Evolutionary conservation across 352 stramenopile genomes (phyloP), one percentile per base, ranked within the genome.

Genomic region (Phytophthora pistaciae): DNA sequence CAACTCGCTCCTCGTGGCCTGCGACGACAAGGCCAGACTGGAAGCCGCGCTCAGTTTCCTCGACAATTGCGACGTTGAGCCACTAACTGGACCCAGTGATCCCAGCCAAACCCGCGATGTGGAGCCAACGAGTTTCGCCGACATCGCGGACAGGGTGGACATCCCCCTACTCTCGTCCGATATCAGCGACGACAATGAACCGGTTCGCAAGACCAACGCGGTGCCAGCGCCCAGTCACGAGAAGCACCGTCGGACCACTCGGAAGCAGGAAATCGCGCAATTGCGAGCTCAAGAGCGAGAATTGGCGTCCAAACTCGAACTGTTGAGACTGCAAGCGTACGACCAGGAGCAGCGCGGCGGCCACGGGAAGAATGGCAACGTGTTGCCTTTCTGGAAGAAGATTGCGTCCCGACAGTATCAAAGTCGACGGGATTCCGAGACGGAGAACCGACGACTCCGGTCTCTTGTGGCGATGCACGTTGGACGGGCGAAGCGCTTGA

Each of bases 311-410:
- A 67, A 3, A 68, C 63, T 75, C 20, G 68, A 75, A 38, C 11
- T 36, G 1, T 52, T 72, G 20, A 54, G 62, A 9, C 68, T 72
- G 1, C 23, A 75, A 9, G 52, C 63, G 21, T 68, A 65, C 31
- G 31, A 50, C 20, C 62, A 56, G 13, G 66, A 53, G 21, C 56
- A 54, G 40, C 44, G n/a, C 16, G 25, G 8, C 6, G 29, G 23
- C 13, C 23, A 21, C 21, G 16, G 29, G 6, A 66, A 58, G 23
- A 56, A 63, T 25, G 23, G 20, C 3, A 67, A 54, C 23, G 56
- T 69, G 42, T 27, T 76, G 57, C 64, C 63, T 4, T 76, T 76
- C 38, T 76, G 68, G 68, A 72, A 68, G 57, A 68, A 60, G 29
- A 72, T 71, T 11, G 62, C 68, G 10, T 72, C 63, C 0, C 56